Evolutionary conservation across 73 alveolate species (phyloP), one percentile per base, ranked within the genome.

Genomic region (Stentor roeselii): DNA sequence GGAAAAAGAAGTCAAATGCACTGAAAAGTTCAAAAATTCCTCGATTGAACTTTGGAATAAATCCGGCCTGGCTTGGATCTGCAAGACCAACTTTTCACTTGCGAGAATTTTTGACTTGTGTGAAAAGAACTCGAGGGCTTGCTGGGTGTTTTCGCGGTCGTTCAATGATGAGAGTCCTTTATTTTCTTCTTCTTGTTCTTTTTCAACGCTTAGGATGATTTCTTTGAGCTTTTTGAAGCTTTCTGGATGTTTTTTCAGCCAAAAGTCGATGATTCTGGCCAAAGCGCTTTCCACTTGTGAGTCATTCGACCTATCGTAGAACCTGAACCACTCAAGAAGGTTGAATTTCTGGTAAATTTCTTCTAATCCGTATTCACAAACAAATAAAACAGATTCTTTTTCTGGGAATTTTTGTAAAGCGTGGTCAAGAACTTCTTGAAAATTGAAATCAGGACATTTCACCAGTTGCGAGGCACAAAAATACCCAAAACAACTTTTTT

Each of bases 141-240:
- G n/a, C 34, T n/a, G 21, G 1, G 80, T 67, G 37, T n/a, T 67
- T 67, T 67, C 80, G 11, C 80, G n/a, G 34, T 67, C 80, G 34
- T 67, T 32, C n/a, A 21, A 32, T 21, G 80, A n/a, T 0, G 80
- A 67, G 34, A 67, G 80, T 21, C 80, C 80, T 21, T 67, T 21
- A 0, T 21, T 27, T 67, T 67, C 80, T 67, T 67, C 80, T 67
- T 21, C 80, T 1, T 21, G n/a, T 2, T 67, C 80, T 27, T 1
- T 32, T 67, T 67, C 80, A 2, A n/a, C 41, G 34, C 80, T 67
- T 30, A 32, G n/a, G 14, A 67, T 67, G 21, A 67, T 67, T 30
- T 15, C 50, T 67, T 67, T 67, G 42, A 67, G 2, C 37, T 14
- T 30, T 67, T 67, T 32, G 15, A 67, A 27, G 0, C 42, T 11